A percentile compares a stretch with the other conserved stretches of the same genome.
Conservation (phyloP, 768 basidiomycete genomes). For the Rhizopogon sp. region DNA sequence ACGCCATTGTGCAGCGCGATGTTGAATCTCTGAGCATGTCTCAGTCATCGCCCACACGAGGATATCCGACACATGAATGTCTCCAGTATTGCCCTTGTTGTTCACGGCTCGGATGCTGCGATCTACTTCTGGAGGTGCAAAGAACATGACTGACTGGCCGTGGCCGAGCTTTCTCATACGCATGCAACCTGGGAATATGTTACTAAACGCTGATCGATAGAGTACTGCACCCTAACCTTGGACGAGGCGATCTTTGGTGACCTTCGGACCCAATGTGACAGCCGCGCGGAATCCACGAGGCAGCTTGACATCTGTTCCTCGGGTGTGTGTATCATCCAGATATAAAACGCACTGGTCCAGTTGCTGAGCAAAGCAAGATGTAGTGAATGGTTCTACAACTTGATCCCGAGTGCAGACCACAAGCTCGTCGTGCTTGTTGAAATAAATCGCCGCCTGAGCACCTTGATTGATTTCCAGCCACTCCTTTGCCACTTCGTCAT, state of each 20-base stretch:
- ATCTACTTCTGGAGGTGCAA: slow-evolving; percentile 41
- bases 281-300: slow-evolving; percentile 36
- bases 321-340: slow-evolving; percentile 46
- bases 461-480: slow-evolving; percentile 14
- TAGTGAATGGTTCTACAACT: slow-evolving; percentile 26
- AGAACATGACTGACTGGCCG: slow-evolving; percentile 44
- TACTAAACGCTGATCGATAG: background rate
- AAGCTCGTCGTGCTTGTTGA: slow-evolving; percentile 32
- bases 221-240: slow-evolving; percentile 34
- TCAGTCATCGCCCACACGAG: slow-evolving; percentile 41
- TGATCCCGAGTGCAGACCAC: slow-evolving; percentile 32
- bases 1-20: slow-evolving; percentile 35
- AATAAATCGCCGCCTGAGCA: slow-evolving; percentile 39
- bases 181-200: slow-evolving; percentile 41
- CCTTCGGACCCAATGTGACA: slow-evolving; percentile 45
- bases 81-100: slow-evolving; percentile 2
- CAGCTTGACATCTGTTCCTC: slow-evolving; percentile 49
- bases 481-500: slow-evolving; percentile 28
- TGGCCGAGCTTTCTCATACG: slow-evolving; percentile 46
- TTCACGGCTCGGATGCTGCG: slow-evolving; percentile 28
- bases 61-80: slow-evolving; percentile 27
- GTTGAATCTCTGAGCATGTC: slow-evolving; percentile 36
- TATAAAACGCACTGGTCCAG: slow-evolving; percentile 40
- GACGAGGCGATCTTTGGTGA: slow-evolving; percentile 47
- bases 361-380: slow-evolving; percentile 34